These are phyloP conservation scores for Pistacia vera DNA, from an alignment of 345 rosid species.

Conservation along the genomic window DNA sequence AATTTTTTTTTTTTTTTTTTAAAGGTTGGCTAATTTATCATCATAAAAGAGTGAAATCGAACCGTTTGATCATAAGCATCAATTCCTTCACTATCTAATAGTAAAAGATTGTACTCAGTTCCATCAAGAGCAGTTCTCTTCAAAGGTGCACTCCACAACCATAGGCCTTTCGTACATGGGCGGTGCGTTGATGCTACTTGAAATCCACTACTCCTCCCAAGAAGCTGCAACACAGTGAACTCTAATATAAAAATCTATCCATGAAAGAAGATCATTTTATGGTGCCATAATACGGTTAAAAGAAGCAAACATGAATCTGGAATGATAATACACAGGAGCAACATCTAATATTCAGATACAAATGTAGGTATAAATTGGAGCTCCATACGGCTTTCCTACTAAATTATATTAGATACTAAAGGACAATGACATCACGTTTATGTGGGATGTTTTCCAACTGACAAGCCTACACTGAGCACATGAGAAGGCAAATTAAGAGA, in stretches of 20 bases:
- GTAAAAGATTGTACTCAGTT: constrained; percentile 82
- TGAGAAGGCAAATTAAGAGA: background rate
- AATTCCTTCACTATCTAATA: constrained; percentile 95
- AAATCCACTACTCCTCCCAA: constrained; percentile 98
- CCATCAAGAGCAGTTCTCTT: constrained; percentile 95
- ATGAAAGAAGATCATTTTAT: background rate
- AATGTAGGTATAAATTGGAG: constrained; percentile 1
- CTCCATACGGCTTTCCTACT: background rate
- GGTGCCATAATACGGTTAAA: background rate
- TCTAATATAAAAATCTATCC: background rate
- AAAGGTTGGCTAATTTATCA: background rate
- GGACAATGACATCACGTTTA: background rate
- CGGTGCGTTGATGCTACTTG: constrained; percentile 96
- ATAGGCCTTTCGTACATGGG: constrained; percentile 98
- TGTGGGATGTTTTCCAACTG: background rate
- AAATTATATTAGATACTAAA: background rate
- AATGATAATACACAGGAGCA: background rate
- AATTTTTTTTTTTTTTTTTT: too few relatives aligned
- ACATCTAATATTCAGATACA: background rate
- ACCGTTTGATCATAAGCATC: constrained; percentile 99
- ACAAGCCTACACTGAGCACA: background rate
- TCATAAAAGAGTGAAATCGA: constrained; percentile 23
- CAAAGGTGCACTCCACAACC: constrained; percentile 98
- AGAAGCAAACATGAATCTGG: background rate
- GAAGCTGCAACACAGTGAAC: constrained; percentile 58